Conservation (phyloP, 192 early-diverging fungal genomes). For the Backusella psychrophila region DNA sequence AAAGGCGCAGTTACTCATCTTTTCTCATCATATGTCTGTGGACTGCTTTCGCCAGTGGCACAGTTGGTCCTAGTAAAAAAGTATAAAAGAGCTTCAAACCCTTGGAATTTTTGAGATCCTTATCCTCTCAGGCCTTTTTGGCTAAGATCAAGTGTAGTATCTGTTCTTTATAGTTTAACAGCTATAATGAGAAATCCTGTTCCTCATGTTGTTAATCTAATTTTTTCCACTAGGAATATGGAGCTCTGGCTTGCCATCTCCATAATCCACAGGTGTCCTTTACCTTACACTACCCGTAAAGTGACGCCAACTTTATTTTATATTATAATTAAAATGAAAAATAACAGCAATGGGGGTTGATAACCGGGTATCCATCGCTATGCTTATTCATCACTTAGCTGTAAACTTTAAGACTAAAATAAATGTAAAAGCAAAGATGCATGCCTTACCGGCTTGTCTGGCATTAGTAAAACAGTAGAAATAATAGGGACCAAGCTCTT, state of each 20-base stretch:
- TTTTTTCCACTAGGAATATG: constrained; percentile 45
- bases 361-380: background rate
- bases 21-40: background rate
- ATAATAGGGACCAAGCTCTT: too few relatives aligned
- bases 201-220: constrained; percentile 51
- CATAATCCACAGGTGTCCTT: constrained; percentile 54
- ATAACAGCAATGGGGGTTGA: background rate
- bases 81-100: constrained; percentile 23
- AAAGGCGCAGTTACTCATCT: background rate
- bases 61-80: background rate
- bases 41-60: background rate
- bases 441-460: too few relatives aligned
- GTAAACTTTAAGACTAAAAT: too few relatives aligned
- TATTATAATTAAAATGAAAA: constrained; percentile 11
- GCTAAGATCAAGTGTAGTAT: constrained; percentile 91
- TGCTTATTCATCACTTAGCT: background rate
- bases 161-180: constrained; percentile 77
- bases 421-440: too few relatives aligned
- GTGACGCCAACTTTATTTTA: constrained; percentile 43
- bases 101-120: constrained; percentile 10
- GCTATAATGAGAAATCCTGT: constrained; percentile 46
- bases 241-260: constrained; percentile 47
- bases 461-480: too few relatives aligned
- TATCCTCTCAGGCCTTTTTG: constrained; percentile 74
- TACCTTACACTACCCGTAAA: constrained; percentile 58